phyloP scores from a whole-genome alignment of 2,329 filamentous ascomycete species.

The Tolypocladium amazonense region DNA sequence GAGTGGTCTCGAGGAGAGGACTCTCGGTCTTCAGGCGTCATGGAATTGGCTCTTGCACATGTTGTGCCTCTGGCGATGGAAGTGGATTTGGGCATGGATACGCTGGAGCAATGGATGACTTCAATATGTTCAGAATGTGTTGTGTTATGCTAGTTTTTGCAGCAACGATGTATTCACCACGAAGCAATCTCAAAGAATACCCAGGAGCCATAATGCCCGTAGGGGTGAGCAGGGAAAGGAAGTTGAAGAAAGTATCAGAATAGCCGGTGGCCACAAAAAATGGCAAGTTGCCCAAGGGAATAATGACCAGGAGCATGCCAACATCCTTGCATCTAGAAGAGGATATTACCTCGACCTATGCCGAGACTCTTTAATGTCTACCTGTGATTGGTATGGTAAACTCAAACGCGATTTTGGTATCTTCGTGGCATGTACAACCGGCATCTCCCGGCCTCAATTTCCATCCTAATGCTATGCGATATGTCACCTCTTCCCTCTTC shows the following conservation, averaged over 20 bases:
- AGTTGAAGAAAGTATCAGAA: too few relatives aligned
- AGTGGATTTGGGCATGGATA: neutral
- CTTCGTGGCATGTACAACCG: neutral
- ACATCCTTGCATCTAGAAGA: too few relatives aligned
- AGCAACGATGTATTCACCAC: neutral
- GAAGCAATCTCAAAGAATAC: too few relatives aligned
- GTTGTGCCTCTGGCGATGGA: neutral
- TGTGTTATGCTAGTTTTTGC: neutral
- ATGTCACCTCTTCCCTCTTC: constrained; percentile 21
- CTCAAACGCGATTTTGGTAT: neutral
- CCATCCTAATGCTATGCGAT: neutral
- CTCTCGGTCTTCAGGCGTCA: neutral
- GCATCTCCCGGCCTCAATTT: neutral
- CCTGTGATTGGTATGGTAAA: neutral
- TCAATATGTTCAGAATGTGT: neutral
- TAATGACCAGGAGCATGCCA: too few relatives aligned
- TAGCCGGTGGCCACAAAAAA: too few relatives aligned
- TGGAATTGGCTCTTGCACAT: neutral
- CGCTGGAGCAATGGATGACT: neutral
- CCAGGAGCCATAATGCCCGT: too few relatives aligned
- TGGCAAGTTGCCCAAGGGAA: too few relatives aligned
- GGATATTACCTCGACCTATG: too few relatives aligned
- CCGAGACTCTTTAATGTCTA: too few relatives aligned
- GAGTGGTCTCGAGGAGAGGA: neutral
- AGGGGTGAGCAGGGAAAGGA: too few relatives aligned